A percentile compares a stretch with the other conserved stretches of the same genome.
These are phyloP conservation scores for Tarenaya hassleriana DNA, from an alignment of 345 rosid species.

Conservation along the genomic window DNA sequence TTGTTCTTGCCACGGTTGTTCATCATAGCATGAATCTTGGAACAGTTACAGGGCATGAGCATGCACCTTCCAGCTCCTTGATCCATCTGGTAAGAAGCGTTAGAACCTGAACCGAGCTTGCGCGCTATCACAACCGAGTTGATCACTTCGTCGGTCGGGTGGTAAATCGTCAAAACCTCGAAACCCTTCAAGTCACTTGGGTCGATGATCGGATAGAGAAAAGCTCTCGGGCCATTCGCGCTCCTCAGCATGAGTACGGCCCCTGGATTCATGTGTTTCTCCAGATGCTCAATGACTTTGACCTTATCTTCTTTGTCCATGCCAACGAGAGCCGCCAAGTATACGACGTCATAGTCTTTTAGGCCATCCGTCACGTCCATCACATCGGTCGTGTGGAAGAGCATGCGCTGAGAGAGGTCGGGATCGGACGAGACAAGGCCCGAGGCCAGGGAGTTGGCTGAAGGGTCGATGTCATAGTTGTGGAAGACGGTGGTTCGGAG, in stretches of 20 bases:
- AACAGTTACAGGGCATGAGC: constrained; percentile 52
- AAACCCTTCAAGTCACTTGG: constrained; percentile 64
- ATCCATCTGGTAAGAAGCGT: too few species aligned
- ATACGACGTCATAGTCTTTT: constrained; percentile 66
- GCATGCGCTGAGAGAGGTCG: constrained; percentile 53
- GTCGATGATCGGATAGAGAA: constrained; percentile 78
- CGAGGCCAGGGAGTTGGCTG: constrained; percentile 57
- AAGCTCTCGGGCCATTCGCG: constrained; percentile 82
- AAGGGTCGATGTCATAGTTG: constrained; percentile 70
- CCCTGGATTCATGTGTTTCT: constrained; percentile 53
- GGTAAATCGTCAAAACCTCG: constrained; percentile 60
- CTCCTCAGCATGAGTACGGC: constrained; percentile 71
- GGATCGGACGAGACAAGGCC: constrained; percentile 45
- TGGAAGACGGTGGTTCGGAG: constrained; percentile 50
- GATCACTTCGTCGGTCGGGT: constrained; percentile 79
- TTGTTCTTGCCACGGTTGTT: constrained; percentile 37
- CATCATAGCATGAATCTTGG: constrained; percentile 44
- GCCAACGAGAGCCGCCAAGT: constrained; percentile 89
- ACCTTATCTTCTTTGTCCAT: constrained; percentile 64
- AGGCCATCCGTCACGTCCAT: constrained; percentile 43
- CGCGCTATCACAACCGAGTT: constrained; percentile 83
- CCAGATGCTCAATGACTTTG: constrained; percentile 50
- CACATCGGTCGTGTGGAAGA: constrained; percentile 58
- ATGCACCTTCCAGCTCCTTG: constrained; percentile 18
- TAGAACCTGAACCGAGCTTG: constrained; percentile 30